Base-by-base conservation (phyloP, 495 filamentous ascomycete species). In the Neurospora cerealis region DNA sequence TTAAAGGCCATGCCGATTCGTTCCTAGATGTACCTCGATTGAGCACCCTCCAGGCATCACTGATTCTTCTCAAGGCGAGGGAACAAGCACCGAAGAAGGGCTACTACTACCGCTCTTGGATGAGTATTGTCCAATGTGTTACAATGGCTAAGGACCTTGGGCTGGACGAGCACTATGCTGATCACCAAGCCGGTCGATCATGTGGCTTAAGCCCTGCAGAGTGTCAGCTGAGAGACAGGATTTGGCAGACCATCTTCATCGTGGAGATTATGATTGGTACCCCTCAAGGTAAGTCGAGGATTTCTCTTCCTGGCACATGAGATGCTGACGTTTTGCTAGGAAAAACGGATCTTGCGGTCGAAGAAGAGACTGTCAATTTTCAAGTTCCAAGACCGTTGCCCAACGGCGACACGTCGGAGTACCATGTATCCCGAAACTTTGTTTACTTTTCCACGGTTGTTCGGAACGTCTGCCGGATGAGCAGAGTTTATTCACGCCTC, bases 41-140 rank as follows among this genome's bases (percentile, higher is more conserved):
- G 73, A 98, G 95, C 79, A 99, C 96, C 5, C 91, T 99, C 17
- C 96, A 99, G 82, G 96, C 93, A 2, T 83, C 97, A 72, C 84
- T 98, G 70, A 89, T 99, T 40, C 83, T 98, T 46, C 80, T 97
- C 21, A 99, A 99, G 83, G 96, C 96, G 3, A 87, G 95, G 75
- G 96, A 99, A 80, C 91, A 93, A 39, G 89, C 91, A 13, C 96
- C 96, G 3, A 96, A 96, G 79, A 90, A 93, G 77, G 96, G 96
- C 2, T 99, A 99, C 80, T 99, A 96, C 81, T 98, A 95, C 79
- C 89, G 96, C 34, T 99, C 96, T 13, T 99, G 96, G 96, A 97
- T 97, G 89, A 96, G 93, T 8, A 90, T 98, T 69, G 95, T 97
- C 71, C 94, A 93, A 54, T 91, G 95, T 72, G 91, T 97, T 32